Evolutionary conservation across 345 rosid species (phyloP).

Genomic region (Bretschneidera sinensis): DNA sequence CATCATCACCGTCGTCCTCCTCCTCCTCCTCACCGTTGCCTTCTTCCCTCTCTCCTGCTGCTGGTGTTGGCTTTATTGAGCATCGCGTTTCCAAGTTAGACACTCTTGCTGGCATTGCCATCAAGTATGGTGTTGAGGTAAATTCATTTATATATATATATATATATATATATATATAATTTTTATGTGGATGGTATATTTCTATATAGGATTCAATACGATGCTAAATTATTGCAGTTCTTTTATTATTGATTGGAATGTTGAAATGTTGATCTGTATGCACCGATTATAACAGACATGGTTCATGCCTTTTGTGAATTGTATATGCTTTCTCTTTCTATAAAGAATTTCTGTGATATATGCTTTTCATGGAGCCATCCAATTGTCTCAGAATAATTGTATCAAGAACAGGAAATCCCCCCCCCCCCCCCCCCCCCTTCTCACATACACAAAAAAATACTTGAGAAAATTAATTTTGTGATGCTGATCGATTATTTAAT

Average conservation of each 20-base stretch:
- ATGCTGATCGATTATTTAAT: not conserved
- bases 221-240: not conserved
- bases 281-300: no score
- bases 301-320: no score
- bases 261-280: no score
- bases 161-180: no score
- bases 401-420: no score
- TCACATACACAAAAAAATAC: no score
- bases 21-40: constrained; percentile 26
- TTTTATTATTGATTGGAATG: not conserved
- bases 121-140: constrained; percentile 94
- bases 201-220: not conserved
- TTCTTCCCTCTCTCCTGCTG: constrained; percentile 19
- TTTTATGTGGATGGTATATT: not conserved
- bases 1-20: constrained; percentile 23
- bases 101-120: constrained; percentile 93
- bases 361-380: no score
- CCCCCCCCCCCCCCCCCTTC: no score
- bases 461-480: not conserved
- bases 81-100: constrained; percentile 73
- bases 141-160: not conserved
- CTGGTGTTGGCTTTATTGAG: constrained; percentile 41
- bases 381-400: no score
- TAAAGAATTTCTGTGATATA: no score
- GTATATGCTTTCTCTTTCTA: no score